Evolutionary conservation across 1,139 yeast species (phyloP).

Genomic region (Pichia terricola): DNA sequence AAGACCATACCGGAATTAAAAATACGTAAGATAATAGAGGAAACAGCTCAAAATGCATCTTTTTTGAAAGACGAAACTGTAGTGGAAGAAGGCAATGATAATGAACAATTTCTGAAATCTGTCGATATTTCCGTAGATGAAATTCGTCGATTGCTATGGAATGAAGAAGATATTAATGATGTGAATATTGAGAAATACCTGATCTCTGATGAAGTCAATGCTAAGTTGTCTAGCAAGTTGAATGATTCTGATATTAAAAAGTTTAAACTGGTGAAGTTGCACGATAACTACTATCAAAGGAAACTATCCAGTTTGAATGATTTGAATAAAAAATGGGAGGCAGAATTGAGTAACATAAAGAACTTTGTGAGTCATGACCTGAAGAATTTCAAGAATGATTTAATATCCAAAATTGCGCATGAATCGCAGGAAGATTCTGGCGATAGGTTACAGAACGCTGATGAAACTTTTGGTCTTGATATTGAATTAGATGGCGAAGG

Average conservation of each 20-base stretch:
- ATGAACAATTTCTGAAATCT: conserved; percentile 5
- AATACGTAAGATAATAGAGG: conserved; percentile 12
- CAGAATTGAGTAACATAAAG: conserved; percentile 16
- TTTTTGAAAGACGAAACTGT: conserved; percentile 6
- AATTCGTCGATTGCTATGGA: conserved; percentile 2
- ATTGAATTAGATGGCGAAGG: background rate
- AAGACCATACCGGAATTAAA: conserved; percentile 17
- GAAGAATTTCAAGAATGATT: conserved; percentile 9
- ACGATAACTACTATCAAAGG: conserved; percentile 18
- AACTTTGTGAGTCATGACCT: conserved; percentile 17
- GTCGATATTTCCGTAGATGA: conserved; percentile 2
- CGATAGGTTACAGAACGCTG: background rate
- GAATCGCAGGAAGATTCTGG: conserved; percentile 1
- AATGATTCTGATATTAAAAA: conserved; percentile 16
- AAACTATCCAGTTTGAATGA: conserved; percentile 16
- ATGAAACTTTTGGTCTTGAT: conserved; percentile 3
- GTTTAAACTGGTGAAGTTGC: conserved; percentile 20
- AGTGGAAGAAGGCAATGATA: conserved; percentile 6
- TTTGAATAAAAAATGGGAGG: conserved; percentile 20
- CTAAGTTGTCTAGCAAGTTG: conserved; percentile 13
- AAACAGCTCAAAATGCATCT: background rate
- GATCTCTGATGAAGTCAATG: conserved; percentile 9
- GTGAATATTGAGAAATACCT: too few species aligned
- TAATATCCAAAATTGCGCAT: conserved; percentile 11
- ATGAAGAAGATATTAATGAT: background rate